Percentiles rank a stretch among this genome's conserved stretches.
phyloP scores from a whole-genome alignment of 2,329 filamentous ascomycete genomes.

The Paecilomyces formosus region DNA sequence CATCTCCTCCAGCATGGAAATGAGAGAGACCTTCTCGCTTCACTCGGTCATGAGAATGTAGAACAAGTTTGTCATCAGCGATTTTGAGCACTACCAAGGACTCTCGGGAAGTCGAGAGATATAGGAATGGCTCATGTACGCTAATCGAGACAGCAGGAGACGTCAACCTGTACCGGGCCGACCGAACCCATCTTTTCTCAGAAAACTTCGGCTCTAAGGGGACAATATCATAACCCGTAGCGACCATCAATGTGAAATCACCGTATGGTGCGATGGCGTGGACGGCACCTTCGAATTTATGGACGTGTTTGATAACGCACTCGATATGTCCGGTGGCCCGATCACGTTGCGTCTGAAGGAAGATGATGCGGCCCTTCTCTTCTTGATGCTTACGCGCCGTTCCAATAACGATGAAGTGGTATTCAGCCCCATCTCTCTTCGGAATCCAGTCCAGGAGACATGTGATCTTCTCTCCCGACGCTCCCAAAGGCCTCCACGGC shows the following conservation, averaged over 20 bases:
- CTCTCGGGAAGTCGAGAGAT: constrained; percentile 48
- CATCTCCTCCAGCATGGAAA: constrained; percentile 29
- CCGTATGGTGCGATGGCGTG: constrained; percentile 51
- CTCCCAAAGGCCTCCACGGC: constrained; percentile 21
- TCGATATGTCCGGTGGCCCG: constrained; percentile 19
- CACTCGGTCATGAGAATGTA: constrained; percentile 26
- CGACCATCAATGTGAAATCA: constrained; percentile 37
- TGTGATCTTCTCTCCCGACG: constrained; percentile 33
- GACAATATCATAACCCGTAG: constrained; percentile 37
- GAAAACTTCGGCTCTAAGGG: constrained; percentile 36
- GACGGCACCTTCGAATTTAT: constrained; percentile 31
- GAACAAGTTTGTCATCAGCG: constrained; percentile 21
- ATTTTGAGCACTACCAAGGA: constrained; percentile 45
- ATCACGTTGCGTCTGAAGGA: constrained; percentile 27
- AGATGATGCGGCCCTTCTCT: constrained; percentile 29
- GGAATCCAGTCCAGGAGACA: constrained; percentile 36
- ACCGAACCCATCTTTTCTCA: constrained; percentile 33
- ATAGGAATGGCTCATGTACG: constrained; percentile 39
- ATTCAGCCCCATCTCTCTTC: constrained; percentile 24
- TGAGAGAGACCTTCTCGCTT: constrained; percentile 27
- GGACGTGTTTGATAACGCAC: constrained; percentile 28
- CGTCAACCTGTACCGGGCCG: constrained; percentile 33
- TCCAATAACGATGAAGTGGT: constrained; percentile 35
- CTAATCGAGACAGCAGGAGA: constrained; percentile 46
- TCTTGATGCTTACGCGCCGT: constrained; percentile 23